Evolutionary conservation across 106 monocot genomes (phyloP), one percentile per base, ranked within the genome.

Genomic region (Cymbidium sinense): DNA sequence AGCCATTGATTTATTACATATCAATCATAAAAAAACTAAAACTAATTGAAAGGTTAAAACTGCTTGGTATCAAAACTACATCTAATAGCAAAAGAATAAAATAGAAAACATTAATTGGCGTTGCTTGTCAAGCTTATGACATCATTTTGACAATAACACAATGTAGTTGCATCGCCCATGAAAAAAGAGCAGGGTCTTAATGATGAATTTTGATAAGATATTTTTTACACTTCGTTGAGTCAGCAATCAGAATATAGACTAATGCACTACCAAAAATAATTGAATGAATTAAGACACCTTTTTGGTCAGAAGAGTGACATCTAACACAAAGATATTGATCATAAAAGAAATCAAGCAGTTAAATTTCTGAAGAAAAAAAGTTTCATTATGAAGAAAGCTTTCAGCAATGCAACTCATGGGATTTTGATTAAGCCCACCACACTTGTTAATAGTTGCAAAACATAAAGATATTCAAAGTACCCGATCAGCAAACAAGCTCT

Each of bases 401-500:
- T 33, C 29, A 15, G 67, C 67, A 67, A 67, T 31, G 17, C 29
- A 67, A 67, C 25, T 67, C 67, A 31, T 58, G 15, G 4, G 33
- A 67, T 31, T 15, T 67, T 33, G 2, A 67, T 31, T 31, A 34
- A 29, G 33, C 67, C n/a, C 67, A 18, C 15, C 17, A 33, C 9
- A 67, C 13, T 15, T 67, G 67, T 23, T 31, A 27, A 18, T 67
- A 17, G 67, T 71, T 36, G 7, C 37, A 36, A 71, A 71, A 21
- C n/a, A 71, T 19, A 71, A 21, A 39, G 20, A 37, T 35, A 39
- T 55, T 17, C 25, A 50, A 76, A 71, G 43, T 86, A 86, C 86
- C 78, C 86, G 85, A 77, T 89, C 89, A 79, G 86, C 86, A 86
- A 89, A 89, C 77, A 89, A 89, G 84, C 89, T 89, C 75, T 83